These are phyloP conservation scores for Theileria annulata DNA, from an alignment of 169 alveolate species.

Conservation along the genomic window DNA sequence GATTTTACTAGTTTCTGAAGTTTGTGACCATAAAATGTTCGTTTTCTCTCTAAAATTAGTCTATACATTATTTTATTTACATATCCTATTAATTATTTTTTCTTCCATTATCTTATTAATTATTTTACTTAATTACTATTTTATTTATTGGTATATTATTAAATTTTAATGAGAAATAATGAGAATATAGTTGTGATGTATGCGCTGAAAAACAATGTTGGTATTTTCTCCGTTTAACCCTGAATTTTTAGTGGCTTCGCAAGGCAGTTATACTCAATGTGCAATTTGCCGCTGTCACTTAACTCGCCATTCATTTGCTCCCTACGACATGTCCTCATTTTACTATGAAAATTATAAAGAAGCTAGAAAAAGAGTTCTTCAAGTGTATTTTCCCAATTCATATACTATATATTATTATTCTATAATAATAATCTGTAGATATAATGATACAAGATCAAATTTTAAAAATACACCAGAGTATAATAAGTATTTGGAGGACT, in stretches of 20 bases:
- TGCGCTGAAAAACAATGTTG: constrained; percentile 66
- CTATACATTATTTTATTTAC: too few relatives aligned
- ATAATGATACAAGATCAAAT: constrained; percentile 73
- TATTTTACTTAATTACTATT: too few relatives aligned
- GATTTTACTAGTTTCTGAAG: constrained; percentile 55
- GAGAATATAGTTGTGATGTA: constrained; percentile 34
- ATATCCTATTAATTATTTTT: background rate
- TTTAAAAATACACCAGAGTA: constrained; percentile 76
- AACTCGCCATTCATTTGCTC: constrained; percentile 46
- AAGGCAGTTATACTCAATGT: constrained; percentile 63
- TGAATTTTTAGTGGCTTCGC: constrained; percentile 39
- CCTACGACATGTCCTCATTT: constrained; percentile 45
- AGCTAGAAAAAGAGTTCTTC: constrained; percentile 58
- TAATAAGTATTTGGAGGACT: constrained; percentile 70
- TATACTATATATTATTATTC: background rate
- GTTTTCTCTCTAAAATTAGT: too few relatives aligned
- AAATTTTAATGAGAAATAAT: background rate
- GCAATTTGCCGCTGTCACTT: constrained; percentile 68
- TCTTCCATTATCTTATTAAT: background rate
- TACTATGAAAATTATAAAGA: constrained; percentile 46
- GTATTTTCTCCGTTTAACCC: background rate
- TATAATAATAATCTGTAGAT: constrained; percentile 52
- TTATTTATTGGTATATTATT: background rate
- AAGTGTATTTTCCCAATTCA: constrained; percentile 55
- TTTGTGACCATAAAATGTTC: constrained; percentile 65